Evolutionary conservation across 2,329 filamentous ascomycete genomes (phyloP).

Genomic region (Trichoderma sp.): DNA sequence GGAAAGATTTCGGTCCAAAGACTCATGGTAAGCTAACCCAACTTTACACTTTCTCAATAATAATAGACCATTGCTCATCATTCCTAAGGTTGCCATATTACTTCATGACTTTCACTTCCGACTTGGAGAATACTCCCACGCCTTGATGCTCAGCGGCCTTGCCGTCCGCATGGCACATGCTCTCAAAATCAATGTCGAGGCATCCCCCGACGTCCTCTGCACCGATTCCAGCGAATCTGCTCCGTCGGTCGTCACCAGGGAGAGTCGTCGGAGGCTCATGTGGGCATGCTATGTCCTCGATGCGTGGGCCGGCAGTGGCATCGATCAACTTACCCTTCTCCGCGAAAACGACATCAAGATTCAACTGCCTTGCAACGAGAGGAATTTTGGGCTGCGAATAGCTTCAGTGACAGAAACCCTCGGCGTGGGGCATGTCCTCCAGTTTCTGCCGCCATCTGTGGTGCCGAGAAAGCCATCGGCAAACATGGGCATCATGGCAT

Average conservation of each 20-base stretch:
- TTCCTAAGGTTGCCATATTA: slow-evolving; percentile 35
- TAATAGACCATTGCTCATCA: not conserved
- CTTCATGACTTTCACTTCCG: slow-evolving; percentile 42
- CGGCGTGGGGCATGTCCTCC: slow-evolving; percentile 40
- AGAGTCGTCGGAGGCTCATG: slow-evolving; percentile 41
- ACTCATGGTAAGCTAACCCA: slow-evolving; percentile 34
- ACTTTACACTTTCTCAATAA: not conserved
- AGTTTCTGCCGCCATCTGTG: slow-evolving; percentile 39
- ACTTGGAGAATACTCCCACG: slow-evolving; percentile 39
- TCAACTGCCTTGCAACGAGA: slow-evolving; percentile 40
- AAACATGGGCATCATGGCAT: slow-evolving; percentile 45
- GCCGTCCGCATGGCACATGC: slow-evolving; percentile 42
- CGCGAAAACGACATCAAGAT: slow-evolving; percentile 42
- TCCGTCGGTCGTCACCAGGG: slow-evolving; percentile 37
- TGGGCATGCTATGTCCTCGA: slow-evolving; percentile 43
- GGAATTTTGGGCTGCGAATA: slow-evolving; percentile 42
- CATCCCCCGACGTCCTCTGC: slow-evolving; percentile 38
- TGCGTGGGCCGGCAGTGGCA: slow-evolving; percentile 40
- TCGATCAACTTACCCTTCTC: slow-evolving; percentile 39
- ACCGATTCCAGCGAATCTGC: slow-evolving; percentile 31
- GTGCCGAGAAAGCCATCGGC: slow-evolving; percentile 40
- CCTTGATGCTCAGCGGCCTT: slow-evolving; percentile 41
- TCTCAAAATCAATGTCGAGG: slow-evolving; percentile 40
- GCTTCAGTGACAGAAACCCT: slow-evolving; percentile 40
- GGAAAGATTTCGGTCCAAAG: slow-evolving; percentile 39